Base-by-base conservation (phyloP, 441 rosid species). In the Brassica balearica region DNA sequence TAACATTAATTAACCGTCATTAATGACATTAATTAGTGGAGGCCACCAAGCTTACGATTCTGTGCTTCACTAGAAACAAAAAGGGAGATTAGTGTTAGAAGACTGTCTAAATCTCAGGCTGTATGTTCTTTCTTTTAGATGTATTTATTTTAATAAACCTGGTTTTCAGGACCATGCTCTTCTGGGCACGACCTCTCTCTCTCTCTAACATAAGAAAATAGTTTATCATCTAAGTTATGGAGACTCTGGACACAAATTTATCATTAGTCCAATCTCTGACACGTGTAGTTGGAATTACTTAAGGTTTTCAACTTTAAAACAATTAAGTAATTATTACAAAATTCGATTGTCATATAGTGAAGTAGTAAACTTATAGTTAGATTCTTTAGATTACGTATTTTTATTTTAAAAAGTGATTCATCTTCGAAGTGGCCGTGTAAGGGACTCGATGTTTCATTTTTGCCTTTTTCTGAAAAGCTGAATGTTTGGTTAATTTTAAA, bases 81-180 rank as follows among this genome's bases (percentile, higher is more conserved):
- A 80, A 59, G 59, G 69, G 76, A 80, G 80, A 80, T 80, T 70
- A 71, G 77, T 75, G 83, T 75, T 60, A 65, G 65, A 71, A 66
- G 73, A 75, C 80, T 75, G 80, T 75, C 69, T 65, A 22, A 70
- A 80, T 80, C 64, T 80, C 79, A 80, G 62, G 70, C 81, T 72
- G 71, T 68, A 67, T 76, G 67, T 51, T 71, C 63, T 67, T 75
- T 29, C 51, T 58, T 55, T 65, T 75, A 63, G 43, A 73, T 8
- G 64, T 17, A 73, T 48, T 34, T 73, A 67, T 66, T 76, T 72
- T 76, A 76, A 53, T 67, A 27, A 71, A 71, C 71, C 80, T 72
- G 71, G 56, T 72, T 76, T 72, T 81, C 74, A 81, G 83, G 83
- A 72, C 83, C 81, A 76, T 81, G 81, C 83, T 76, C 83, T 81